Evolutionary conservation across 495 filamentous ascomycete genomes (phyloP), one percentile per base, ranked within the genome.

Genomic region (Evernia prunastri): DNA sequence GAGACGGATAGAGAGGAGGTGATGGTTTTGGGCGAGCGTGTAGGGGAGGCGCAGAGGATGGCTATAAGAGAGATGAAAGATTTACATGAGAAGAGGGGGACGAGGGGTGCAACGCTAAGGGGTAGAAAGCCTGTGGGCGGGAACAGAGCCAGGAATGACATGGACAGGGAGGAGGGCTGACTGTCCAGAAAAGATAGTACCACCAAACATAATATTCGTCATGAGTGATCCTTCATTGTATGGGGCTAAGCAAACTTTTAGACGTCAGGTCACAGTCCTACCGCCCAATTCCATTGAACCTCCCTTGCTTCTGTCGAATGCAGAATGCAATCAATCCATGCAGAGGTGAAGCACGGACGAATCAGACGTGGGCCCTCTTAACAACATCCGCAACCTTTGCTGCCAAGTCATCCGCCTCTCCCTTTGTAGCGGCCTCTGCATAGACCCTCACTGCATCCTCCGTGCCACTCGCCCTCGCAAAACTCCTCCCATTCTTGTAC

Each of bases 401-500:
- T 45, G 91, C 91, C 49, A 96, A 81, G 71, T 95, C 91, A 70
- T 94, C 90, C 0, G 90, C 89, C 71, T 96, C 90, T 4, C 84
- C 85, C 60, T 87, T 84, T 64, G 87, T 92, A 10, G 89, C 91
- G 20, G 94, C 94, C 76, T 98, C 94, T n/a, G 92, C 92, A 74
- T 98, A 98, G 29, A 98, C 92, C 67, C 94, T 81, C 63, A 96
- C 91, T 1, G 91, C 94, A 76, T 98, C 94, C 75, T 98, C 94
- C 1, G 94, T 98, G 42, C 94, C 94, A 66, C 88, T 92, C 29
- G 94, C 91, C 67, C 94, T 86, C 33, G 91, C 94, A 74, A 98
- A 98, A 51, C 88, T 85, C 51, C 94, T 82, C 8, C 92, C 94
- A 66, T 92, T 87, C 72, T 90, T 91, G 75, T 91, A 96, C 70